Percentiles rank a stretch among this genome's conserved stretches.
Conservation (phyloP, 2,329 filamentous ascomycete genomes). For the Pseudogymnoascus sp. region DNA sequence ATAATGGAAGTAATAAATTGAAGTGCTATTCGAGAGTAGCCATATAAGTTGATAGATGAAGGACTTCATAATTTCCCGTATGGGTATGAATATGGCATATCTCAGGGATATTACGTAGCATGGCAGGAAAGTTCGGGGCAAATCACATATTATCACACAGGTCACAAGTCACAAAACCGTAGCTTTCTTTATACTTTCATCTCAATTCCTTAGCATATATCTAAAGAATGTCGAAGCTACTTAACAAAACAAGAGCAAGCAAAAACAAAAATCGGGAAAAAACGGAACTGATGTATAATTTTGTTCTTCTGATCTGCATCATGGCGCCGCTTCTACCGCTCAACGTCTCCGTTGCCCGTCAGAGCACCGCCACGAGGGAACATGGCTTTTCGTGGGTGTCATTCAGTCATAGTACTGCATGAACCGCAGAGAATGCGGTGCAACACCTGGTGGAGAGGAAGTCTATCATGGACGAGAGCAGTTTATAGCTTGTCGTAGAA, state of each 20-base stretch:
- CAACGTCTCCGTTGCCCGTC: constrained; percentile 7
- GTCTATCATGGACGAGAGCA: constrained; percentile 27
- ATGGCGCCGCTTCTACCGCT: constrained; percentile 2
- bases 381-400: constrained; percentile 9
- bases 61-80: not conserved
- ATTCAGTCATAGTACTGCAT: constrained; percentile 11
- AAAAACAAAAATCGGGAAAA: constrained; percentile 10
- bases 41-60: no score
- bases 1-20: no score
- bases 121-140: no score
- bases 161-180: not conserved
- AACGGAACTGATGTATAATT: constrained; percentile 9
- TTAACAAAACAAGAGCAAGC: constrained; percentile 8
- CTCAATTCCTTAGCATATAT: constrained; percentile 1
- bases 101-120: not conserved
- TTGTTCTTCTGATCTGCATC: not conserved
- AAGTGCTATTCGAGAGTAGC: not conserved
- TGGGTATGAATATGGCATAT: not conserved
- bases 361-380: not conserved
- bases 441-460: constrained; percentile 21
- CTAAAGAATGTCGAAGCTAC: constrained; percentile 10
- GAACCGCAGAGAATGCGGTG: constrained; percentile 3
- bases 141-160: not conserved
- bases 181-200: constrained; percentile 8
- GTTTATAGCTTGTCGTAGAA: constrained; percentile 98